Evolutionary conservation across 257 asterid genomes (phyloP).

Genomic region (Cruciata laevipes): DNA sequence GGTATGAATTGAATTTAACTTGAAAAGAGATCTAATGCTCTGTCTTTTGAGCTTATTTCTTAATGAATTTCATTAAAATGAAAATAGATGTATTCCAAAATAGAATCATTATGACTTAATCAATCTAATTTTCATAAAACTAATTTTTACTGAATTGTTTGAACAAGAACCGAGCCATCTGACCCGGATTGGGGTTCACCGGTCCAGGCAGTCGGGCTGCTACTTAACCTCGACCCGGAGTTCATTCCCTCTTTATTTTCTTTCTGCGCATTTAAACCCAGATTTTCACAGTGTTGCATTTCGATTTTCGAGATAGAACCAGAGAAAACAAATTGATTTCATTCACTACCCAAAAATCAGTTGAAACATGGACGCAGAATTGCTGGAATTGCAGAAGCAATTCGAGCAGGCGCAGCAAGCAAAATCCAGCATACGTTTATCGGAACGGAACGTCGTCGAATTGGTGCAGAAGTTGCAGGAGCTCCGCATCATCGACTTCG

Average conservation of each 20-base stretch:
- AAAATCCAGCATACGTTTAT: slow-evolving; percentile 84
- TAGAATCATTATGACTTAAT: no score
- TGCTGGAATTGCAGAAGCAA: slow-evolving; percentile 83
- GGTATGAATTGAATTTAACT: no score
- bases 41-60: no score
- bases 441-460: slow-evolving; percentile 95
- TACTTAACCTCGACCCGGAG: not conserved
- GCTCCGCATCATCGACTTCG: slow-evolving; percentile 84
- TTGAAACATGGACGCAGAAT: slow-evolving; percentile 69
- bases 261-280: slow-evolving; percentile 3
- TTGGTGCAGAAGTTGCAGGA: slow-evolving; percentile 84
- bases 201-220: not conserved
- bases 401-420: slow-evolving; percentile 93
- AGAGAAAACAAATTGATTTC: not conserved
- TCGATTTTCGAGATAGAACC: not conserved
- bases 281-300: not conserved
- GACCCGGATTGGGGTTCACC: not conserved
- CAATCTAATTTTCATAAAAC: no score
- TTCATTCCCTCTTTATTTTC: slow-evolving; percentile 5
- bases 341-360: not conserved
- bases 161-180: not conserved
- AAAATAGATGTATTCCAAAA: no score
- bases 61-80: no score
- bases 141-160: no score
- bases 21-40: no score